phyloP scores from a whole-genome alignment of 2,329 filamentous ascomycete species.

The Whalleya microplaca region DNA sequence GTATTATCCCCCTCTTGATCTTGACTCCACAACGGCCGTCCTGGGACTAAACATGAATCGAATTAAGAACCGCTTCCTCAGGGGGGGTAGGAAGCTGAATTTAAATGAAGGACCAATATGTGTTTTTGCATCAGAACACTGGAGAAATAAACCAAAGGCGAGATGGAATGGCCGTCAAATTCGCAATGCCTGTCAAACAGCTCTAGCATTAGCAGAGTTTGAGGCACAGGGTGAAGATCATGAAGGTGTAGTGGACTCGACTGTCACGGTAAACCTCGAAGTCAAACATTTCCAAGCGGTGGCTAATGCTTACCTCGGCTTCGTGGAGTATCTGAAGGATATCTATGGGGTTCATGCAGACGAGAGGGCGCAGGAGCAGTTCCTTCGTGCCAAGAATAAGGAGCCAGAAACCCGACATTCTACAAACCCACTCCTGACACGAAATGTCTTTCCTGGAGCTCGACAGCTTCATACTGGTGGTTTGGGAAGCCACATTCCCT shows the following conservation, averaged over 20 bases:
- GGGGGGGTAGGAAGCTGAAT: constrained; percentile 6
- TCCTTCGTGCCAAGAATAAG: too few relatives aligned
- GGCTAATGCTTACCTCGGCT: constrained; percentile 25
- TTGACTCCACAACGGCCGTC: constrained; percentile 14
- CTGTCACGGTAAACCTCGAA: constrained; percentile 17
- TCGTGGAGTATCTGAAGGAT: constrained; percentile 27
- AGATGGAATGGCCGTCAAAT: constrained; percentile 34
- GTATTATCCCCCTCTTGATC: constrained; percentile 35
- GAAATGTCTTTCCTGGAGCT: too few relatives aligned
- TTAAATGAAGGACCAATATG: constrained; percentile 8
- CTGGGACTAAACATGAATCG: constrained; percentile 20
- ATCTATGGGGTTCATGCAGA: too few relatives aligned
- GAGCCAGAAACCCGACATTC: too few relatives aligned
- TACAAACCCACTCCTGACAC: too few relatives aligned
- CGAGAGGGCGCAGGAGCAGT: too few relatives aligned
- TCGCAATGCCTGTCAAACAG: constrained; percentile 31
- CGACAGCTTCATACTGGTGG: too few relatives aligned
- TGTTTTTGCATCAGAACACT: constrained; percentile 19
- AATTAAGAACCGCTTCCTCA: constrained; percentile 13
- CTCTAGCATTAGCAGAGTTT: constrained; percentile 26
- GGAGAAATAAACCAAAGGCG: not conserved
- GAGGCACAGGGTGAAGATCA: constrained; percentile 25
- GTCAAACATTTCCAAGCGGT: constrained; percentile 26
- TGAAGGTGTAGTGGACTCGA: constrained; percentile 3
- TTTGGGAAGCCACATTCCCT: too few relatives aligned